These are phyloP conservation scores for Croton setiger DNA, from an alignment of 441 rosid species.

Conservation along the genomic window DNA sequence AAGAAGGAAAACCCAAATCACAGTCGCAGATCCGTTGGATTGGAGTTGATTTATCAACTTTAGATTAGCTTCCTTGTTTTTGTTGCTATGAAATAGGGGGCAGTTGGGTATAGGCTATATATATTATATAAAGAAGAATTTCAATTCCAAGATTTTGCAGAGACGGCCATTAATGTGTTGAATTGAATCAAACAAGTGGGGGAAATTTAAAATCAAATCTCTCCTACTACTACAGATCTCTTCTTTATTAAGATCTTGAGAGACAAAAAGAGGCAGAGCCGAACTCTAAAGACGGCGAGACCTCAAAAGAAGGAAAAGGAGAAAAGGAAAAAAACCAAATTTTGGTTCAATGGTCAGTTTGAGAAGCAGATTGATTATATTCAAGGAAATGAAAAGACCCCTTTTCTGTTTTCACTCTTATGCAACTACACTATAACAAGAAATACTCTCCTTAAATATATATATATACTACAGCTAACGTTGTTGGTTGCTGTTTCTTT, in stretches of 20 bases:
- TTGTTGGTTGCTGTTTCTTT: neutral
- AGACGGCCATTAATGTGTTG: constrained; percentile 30
- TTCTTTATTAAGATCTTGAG: constrained; percentile 24
- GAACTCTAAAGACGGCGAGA: constrained; percentile 45
- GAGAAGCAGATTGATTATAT: neutral
- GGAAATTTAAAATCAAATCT: neutral
- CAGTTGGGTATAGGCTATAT: neutral
- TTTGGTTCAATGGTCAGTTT: neutral
- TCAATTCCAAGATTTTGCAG: constrained; percentile 23
- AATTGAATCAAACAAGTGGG: constrained; percentile 16
- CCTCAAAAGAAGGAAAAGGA: constrained; percentile 47
- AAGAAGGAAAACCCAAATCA: constrained; percentile 14
- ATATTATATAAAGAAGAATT: neutral
- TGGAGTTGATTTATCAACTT: constrained; percentile 18
- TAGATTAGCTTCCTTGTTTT: constrained; percentile 15
- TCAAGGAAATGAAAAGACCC: constrained; percentile 10
- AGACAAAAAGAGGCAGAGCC: constrained; percentile 28
- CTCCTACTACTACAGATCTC: constrained; percentile 26
- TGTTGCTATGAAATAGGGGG: neutral
- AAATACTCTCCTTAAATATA: neutral
- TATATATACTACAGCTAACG: neutral
- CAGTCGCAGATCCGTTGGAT: constrained; percentile 7
- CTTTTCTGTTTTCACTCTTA: constrained; percentile 24
- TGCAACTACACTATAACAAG: constrained; percentile 16
- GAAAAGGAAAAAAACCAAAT: constrained; percentile 9